Conservation (phyloP, 2,329 filamentous ascomycete genomes). For the Fusarium hostae region DNA sequence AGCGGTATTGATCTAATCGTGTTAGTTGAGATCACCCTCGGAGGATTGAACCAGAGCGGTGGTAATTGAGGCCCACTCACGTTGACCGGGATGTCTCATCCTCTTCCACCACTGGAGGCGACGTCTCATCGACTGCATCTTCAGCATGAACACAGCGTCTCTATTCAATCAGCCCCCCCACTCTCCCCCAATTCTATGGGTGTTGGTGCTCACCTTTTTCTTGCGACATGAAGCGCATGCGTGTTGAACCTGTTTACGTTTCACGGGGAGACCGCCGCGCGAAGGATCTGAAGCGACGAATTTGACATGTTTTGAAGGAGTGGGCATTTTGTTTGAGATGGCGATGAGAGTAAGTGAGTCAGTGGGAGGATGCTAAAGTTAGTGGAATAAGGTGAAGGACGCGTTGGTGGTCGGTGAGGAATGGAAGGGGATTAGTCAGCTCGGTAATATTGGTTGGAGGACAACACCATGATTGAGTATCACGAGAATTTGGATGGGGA, state of each 20-base stretch:
- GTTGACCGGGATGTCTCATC: slow-evolving; percentile 46
- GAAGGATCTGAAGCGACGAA: slow-evolving; percentile 67
- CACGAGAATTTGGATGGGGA: not conserved
- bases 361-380: not conserved
- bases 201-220: slow-evolving; percentile 57
- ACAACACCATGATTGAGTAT: not conserved
- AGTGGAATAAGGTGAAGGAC: not conserved
- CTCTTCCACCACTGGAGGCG: slow-evolving; percentile 23
- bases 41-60: not conserved
- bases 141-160: slow-evolving; percentile 59
- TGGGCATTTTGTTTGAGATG: slow-evolving; percentile 30
- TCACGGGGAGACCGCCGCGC: slow-evolving; percentile 63
- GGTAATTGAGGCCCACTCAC: slow-evolving; percentile 39
- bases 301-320: slow-evolving; percentile 55
- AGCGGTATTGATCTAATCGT: slow-evolving; percentile 25
- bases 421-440: slow-evolving; percentile 29
- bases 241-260: slow-evolving; percentile 69
- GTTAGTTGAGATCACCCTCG: slow-evolving; percentile 3
- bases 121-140: slow-evolving; percentile 46
- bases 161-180: slow-evolving; percentile 39
- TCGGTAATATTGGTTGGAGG: not conserved
- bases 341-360: not conserved
- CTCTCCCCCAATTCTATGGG: not conserved
- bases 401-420: slow-evolving; percentile 23
- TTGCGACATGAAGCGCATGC: slow-evolving; percentile 66